Conservation (phyloP, 73 alveolate genomes). For the Blepharisma stoltei region DNA sequence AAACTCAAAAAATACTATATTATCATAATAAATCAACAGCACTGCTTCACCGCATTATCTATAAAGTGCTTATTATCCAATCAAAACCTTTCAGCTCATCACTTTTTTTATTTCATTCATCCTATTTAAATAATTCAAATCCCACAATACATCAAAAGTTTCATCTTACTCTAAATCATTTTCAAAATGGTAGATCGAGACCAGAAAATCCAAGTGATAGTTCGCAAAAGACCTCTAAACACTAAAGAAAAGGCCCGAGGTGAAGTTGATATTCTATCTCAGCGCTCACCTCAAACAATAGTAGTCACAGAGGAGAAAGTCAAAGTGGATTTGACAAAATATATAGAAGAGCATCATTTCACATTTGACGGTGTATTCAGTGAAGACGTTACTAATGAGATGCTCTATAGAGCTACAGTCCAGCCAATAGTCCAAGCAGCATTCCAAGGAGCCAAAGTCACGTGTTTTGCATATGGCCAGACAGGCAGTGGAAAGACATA, state of each 20-base stretch:
- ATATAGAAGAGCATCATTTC: slow-evolving; percentile 97
- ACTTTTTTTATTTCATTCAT: too few species aligned
- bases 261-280: slow-evolving; percentile 89
- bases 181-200: slow-evolving; percentile 49
- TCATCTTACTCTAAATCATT: slow-evolving; percentile 4
- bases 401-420: slow-evolving; percentile 80
- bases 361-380: slow-evolving; percentile 93
- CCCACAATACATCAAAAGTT: too few species aligned
- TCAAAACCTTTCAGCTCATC: too few species aligned
- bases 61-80: too few species aligned
- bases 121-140: too few species aligned
- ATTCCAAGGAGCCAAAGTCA: slow-evolving; percentile 82
- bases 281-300: slow-evolving; percentile 66
- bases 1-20: too few species aligned
- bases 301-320: slow-evolving; percentile 96
- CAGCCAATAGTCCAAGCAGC: slow-evolving; percentile 98
- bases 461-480: slow-evolving; percentile 93
- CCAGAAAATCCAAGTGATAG: slow-evolving; percentile 97
- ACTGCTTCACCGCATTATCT: too few species aligned
- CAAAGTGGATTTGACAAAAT: slow-evolving; percentile 98
- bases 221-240: slow-evolving; percentile 99
- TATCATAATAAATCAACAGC: too few species aligned
- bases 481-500: slow-evolving; percentile 92
- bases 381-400: slow-evolving; percentile 90
- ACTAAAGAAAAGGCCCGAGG: slow-evolving; percentile 84